These are phyloP conservation scores for Elongisporangium undulatum DNA, from an alignment of 352 stramenopile genomes.

Conservation along the genomic window DNA sequence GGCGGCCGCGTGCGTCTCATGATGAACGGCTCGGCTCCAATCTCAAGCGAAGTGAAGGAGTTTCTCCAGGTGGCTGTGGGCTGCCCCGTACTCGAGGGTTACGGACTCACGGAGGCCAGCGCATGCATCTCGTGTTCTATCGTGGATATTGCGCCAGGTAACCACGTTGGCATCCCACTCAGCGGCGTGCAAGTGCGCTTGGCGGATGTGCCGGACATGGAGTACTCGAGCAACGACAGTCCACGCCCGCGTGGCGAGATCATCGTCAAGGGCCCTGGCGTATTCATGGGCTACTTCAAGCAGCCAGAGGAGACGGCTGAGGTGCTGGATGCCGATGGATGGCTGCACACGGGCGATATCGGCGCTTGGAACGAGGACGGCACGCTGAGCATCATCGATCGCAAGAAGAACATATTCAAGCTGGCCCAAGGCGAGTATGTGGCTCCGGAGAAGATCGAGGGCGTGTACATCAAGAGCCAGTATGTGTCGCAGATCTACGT, in stretches of 20 bases:
- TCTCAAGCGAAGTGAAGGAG: constrained; percentile 90
- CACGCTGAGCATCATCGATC: constrained; percentile 87
- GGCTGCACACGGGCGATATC: constrained; percentile 97
- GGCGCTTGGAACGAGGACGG: constrained; percentile 91
- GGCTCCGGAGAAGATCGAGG: constrained; percentile 96
- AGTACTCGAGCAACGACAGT: constrained; percentile 77
- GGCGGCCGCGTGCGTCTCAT: constrained; percentile 90
- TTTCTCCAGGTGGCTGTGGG: constrained; percentile 94
- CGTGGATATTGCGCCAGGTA: constrained; percentile 31
- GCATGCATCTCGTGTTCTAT: constrained; percentile 34
- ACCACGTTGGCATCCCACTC: constrained; percentile 91
- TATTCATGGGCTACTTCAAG: constrained; percentile 95
- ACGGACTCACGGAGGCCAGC: constrained; percentile 91
- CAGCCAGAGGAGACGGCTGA: constrained; percentile 89
- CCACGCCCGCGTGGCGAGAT: constrained; percentile 75
- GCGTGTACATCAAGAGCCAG: constrained; percentile 86
- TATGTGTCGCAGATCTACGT: constrained; percentile 94
- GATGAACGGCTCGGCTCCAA: constrained; percentile 91
- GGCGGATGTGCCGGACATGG: constrained; percentile 95
- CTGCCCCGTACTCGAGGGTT: constrained; percentile 90
- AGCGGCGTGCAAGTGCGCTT: constrained; percentile 89
- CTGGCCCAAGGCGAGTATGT: constrained; percentile 95
- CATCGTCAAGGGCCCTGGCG: constrained; percentile 77
- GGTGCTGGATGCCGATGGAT: constrained; percentile 90
- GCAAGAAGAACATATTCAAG: constrained; percentile 95